These are phyloP conservation scores for Neocallimastix lanati DNA, from an alignment of 192 early-diverging fungal genomes.

Conservation along the genomic window DNA sequence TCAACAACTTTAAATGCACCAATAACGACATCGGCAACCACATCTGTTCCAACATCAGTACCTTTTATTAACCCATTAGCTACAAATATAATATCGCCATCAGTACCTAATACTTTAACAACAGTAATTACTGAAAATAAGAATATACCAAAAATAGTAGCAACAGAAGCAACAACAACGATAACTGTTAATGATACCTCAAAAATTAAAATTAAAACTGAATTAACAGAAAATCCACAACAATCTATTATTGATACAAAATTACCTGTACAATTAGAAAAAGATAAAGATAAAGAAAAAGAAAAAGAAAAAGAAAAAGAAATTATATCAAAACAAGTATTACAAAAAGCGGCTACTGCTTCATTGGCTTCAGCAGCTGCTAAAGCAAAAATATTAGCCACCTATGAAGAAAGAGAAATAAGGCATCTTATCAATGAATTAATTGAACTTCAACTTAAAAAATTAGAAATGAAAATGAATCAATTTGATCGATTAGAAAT, in stretches of 20 bases:
- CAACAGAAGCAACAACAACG: too few species aligned
- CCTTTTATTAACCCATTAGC: too few species aligned
- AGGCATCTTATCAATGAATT: conserved; percentile 59
- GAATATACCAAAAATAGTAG: too few species aligned
- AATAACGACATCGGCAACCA: too few species aligned
- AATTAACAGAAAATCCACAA: neutral
- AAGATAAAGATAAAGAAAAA: neutral
- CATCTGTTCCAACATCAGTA: too few species aligned
- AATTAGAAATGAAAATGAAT: conserved; percentile 78
- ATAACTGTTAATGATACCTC: conserved; percentile 4
- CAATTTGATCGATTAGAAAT: conserved; percentile 85
- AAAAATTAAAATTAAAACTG: conserved; percentile 4
- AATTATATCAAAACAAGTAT: conserved; percentile 1
- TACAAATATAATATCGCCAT: too few species aligned
- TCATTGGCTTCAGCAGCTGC: conserved; percentile 85
- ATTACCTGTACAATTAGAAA: neutral
- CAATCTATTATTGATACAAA: neutral
- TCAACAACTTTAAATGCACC: too few species aligned
- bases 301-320: neutral
- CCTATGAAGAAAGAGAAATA: conserved; percentile 73
- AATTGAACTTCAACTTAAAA: conserved; percentile 71
- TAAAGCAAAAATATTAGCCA: conserved; percentile 63
- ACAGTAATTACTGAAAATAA: too few species aligned
- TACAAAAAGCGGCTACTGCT: conserved; percentile 63
- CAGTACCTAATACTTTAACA: too few species aligned